Conservation (phyloP, 768 basidiomycete genomes). For the Suillus lakei region DNA sequence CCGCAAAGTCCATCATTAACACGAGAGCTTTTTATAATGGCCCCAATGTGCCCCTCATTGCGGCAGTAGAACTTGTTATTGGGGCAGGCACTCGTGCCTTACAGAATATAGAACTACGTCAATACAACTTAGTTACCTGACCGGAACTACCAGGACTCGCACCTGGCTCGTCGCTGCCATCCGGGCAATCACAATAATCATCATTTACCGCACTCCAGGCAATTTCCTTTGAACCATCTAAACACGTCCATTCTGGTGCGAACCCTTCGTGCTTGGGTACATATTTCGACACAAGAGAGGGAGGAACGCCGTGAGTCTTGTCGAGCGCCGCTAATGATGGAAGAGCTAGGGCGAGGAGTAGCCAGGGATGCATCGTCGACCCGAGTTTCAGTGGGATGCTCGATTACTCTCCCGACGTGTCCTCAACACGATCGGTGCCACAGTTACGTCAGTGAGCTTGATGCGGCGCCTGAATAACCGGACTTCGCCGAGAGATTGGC, state of each 20-base stretch:
- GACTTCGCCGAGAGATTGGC: slow-evolving; percentile 21
- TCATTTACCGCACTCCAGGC: slow-evolving; percentile 86
- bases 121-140: slow-evolving; percentile 13
- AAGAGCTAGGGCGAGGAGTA: slow-evolving; percentile 44
- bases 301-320: slow-evolving; percentile 63
- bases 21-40: slow-evolving; percentile 75
- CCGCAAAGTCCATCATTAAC: slow-evolving; percentile 96
- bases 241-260: slow-evolving; percentile 66
- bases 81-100: slow-evolving; percentile 87
- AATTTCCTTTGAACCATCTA: slow-evolving; percentile 81
- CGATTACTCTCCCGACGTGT: neutral
- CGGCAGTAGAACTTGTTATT: slow-evolving; percentile 79
- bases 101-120: slow-evolving; percentile 12
- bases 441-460: slow-evolving; percentile 29
- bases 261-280: slow-evolving; percentile 48
- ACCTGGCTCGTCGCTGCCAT: slow-evolving; percentile 98
- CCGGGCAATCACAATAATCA: slow-evolving; percentile 92
- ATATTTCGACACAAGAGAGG: slow-evolving; percentile 60
- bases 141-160: slow-evolving; percentile 16
- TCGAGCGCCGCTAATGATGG: slow-evolving; percentile 46
- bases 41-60: slow-evolving; percentile 89
- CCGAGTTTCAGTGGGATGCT: neutral
- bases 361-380: slow-evolving; percentile 53
- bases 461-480: slow-evolving; percentile 27
- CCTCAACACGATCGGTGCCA: slow-evolving; percentile 10